These are phyloP conservation scores for Amylocystis lapponica DNA, from an alignment of 768 basidiomycete species.

Conservation along the genomic window DNA sequence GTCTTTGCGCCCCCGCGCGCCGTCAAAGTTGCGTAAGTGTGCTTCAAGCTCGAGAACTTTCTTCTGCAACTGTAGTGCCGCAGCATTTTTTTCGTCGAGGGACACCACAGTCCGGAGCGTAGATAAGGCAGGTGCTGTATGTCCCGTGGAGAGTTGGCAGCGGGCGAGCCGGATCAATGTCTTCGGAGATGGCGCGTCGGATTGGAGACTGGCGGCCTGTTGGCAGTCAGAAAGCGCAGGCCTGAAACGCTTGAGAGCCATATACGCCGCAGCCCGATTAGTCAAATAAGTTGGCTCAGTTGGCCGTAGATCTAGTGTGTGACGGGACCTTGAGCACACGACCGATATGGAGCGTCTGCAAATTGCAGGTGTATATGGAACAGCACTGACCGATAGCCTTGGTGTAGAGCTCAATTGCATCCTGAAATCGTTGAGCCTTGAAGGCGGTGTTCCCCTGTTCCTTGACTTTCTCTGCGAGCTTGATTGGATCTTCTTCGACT, in stretches of 20 bases:
- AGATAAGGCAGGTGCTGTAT: constrained; percentile 58
- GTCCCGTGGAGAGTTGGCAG: constrained; percentile 79
- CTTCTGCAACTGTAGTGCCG: constrained; percentile 54
- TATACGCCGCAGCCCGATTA: constrained; percentile 83
- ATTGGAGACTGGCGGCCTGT: constrained; percentile 60
- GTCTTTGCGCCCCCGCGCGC: constrained; percentile 51
- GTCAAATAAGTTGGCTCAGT: constrained; percentile 72
- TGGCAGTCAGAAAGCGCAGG: constrained; percentile 77
- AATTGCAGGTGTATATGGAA: background rate
- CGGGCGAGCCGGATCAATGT: constrained; percentile 78
- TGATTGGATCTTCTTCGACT: constrained; percentile 28
- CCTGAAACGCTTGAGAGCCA: constrained; percentile 74
- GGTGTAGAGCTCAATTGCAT: constrained; percentile 71
- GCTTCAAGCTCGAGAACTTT: constrained; percentile 57
- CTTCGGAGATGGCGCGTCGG: constrained; percentile 56
- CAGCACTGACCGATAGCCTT: constrained; percentile 58
- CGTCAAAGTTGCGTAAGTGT: constrained; percentile 60
- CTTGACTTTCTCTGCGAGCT: constrained; percentile 58
- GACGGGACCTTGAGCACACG: background rate
- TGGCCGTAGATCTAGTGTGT: constrained; percentile 19
- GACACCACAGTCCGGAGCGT: constrained; percentile 56
- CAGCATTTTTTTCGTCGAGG: constrained; percentile 56
- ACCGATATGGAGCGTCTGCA: background rate
- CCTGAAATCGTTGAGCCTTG: constrained; percentile 55
- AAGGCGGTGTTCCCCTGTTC: constrained; percentile 74